Evolutionary conservation across 768 basidiomycete genomes (phyloP).

Genomic region (Pulveroboletus ravenelii): DNA sequence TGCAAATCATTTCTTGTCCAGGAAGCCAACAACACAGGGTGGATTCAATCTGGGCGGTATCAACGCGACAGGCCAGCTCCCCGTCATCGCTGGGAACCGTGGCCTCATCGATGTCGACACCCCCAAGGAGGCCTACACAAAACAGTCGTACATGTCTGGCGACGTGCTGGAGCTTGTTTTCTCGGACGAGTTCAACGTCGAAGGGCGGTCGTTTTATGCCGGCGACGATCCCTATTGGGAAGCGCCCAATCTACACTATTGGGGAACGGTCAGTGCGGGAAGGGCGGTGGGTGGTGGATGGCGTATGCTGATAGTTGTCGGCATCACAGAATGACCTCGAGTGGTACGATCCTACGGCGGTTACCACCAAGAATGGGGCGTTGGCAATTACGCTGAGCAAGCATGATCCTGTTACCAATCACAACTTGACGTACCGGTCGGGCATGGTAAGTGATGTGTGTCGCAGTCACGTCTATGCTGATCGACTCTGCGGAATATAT

Average conservation of each 20-base stretch:
- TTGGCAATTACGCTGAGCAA: conserved; percentile 47
- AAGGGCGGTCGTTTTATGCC: conserved; percentile 66
- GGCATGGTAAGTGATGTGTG: conserved; percentile 29
- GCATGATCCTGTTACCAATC: conserved; percentile 37
- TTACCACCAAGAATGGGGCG: conserved; percentile 49
- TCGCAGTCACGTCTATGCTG: conserved; percentile 16
- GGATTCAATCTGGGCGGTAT: conserved; percentile 74
- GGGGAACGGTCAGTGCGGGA: conserved; percentile 44
- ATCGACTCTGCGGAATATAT: conserved; percentile 16
- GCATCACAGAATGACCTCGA: conserved; percentile 38
- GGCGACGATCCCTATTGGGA: conserved; percentile 65
- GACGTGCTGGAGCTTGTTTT: conserved; percentile 55
- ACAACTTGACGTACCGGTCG: conserved; percentile 44
- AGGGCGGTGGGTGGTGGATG: too few relatives aligned
- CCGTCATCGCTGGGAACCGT: conserved; percentile 37
- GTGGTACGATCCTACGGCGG: conserved; percentile 53
- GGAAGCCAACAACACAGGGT: conserved; percentile 37
- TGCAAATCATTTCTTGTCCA: conserved; percentile 41
- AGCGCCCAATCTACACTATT: conserved; percentile 59
- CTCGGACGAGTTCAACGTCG: conserved; percentile 76
- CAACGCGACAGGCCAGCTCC: conserved; percentile 67
- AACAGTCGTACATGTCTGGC: conserved; percentile 34
- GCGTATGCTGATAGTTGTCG: conserved; percentile 6
- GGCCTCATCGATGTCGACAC: conserved; percentile 55
- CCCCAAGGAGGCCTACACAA: conserved; percentile 41